These are phyloP conservation scores for Abortiporus biennis DNA, from an alignment of 1,284 basidiomycete species.

Conservation along the genomic window DNA sequence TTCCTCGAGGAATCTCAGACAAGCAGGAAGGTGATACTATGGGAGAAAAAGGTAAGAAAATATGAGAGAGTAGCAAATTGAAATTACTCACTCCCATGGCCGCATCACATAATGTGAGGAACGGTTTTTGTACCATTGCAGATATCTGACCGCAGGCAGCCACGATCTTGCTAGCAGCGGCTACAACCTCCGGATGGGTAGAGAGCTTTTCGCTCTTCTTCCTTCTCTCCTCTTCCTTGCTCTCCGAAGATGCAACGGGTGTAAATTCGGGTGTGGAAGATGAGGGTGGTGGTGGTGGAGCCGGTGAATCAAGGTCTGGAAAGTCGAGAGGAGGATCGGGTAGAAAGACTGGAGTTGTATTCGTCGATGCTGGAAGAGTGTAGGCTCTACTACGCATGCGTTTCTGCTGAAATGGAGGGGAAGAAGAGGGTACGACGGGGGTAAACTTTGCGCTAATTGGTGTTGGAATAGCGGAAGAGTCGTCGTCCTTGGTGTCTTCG, in stretches of 20 bases:
- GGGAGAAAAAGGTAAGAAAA: background rate
- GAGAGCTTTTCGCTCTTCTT: slow-evolving; percentile 38
- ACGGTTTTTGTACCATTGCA: slow-evolving; percentile 57
- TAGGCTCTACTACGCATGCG: background rate
- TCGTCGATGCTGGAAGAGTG: background rate
- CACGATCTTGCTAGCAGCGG: slow-evolving; percentile 56
- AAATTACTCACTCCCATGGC: slow-evolving; percentile 49
- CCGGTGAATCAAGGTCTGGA: slow-evolving; percentile 3
- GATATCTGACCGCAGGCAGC: slow-evolving; percentile 62
- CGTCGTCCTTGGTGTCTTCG: slow-evolving; percentile 7
- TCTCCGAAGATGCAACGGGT: slow-evolving; percentile 2
- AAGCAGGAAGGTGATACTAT: slow-evolving; percentile 67
- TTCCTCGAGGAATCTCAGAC: slow-evolving; percentile 61
- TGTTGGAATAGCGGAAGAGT: slow-evolving; percentile 7
- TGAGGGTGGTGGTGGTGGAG: background rate
- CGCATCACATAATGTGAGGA: slow-evolving; percentile 61
- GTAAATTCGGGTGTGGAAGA: background rate
- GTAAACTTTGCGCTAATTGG: slow-evolving; percentile 9
- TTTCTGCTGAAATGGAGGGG: background rate
- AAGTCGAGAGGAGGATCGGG: slow-evolving; percentile 2
- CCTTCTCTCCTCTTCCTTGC: slow-evolving; percentile 5
- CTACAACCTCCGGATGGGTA: slow-evolving; percentile 48
- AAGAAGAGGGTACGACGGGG: background rate
- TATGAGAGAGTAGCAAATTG: slow-evolving; percentile 1
- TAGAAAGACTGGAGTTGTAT: too few species aligned